Conservation (phyloP, 2,329 filamentous ascomycete genomes). For the Sporothrix pallida region DNA sequence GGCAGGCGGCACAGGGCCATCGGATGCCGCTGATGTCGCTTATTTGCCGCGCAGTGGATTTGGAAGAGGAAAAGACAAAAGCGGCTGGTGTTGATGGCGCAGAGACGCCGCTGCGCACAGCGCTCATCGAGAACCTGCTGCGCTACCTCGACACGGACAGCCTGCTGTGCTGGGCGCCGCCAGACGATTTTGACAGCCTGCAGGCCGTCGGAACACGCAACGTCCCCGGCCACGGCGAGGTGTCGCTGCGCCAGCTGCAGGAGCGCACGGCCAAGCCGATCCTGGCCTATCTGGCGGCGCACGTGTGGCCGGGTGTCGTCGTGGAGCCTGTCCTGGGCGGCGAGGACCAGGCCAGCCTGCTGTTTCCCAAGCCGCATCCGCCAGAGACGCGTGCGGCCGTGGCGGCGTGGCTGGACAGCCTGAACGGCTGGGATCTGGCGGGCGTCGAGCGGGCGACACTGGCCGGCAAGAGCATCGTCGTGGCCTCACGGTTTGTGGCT, state of each 20-base stretch:
- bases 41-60: constrained; percentile 81
- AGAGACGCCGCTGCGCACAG: constrained; percentile 57
- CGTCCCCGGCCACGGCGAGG: constrained; percentile 3
- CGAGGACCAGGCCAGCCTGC: constrained; percentile 66
- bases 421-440: constrained; percentile 81
- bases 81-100: background rate
- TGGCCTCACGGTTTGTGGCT: constrained; percentile 75
- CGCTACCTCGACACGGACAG: constrained; percentile 92
- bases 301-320: constrained; percentile 82
- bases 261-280: constrained; percentile 71
- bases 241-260: constrained; percentile 73
- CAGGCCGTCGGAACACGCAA: constrained; percentile 40
- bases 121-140: constrained; percentile 72
- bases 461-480: constrained; percentile 84
- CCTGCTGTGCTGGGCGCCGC: constrained; percentile 82
- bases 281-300: constrained; percentile 70
- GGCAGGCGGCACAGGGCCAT: constrained; percentile 84
- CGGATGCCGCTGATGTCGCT: constrained; percentile 90
- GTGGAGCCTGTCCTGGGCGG: constrained; percentile 78
- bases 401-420: constrained; percentile 73
- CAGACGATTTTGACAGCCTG: constrained; percentile 52
- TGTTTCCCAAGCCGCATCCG: constrained; percentile 76
- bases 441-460: constrained; percentile 83
- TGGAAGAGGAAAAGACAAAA: constrained; percentile 60
- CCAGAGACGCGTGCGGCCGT: constrained; percentile 78